Percentiles rank a stretch among this genome's conserved stretches.
These are phyloP conservation scores for Colletotrichum lupini DNA, from an alignment of 2,329 filamentous ascomycete species.

Conservation along the genomic window DNA sequence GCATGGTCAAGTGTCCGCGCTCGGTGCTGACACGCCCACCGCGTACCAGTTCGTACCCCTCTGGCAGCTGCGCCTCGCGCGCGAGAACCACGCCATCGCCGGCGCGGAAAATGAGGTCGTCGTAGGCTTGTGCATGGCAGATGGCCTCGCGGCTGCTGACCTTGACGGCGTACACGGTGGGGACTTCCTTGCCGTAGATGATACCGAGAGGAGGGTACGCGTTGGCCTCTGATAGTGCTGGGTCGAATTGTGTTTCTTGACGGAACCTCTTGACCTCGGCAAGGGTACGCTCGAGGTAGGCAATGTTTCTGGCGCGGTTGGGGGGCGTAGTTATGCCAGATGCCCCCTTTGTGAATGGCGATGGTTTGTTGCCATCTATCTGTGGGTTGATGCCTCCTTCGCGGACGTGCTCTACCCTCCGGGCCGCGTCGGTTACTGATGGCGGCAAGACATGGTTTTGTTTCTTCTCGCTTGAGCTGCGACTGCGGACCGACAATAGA, in stretches of 20 bases:
- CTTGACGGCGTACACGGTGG: constrained; percentile 85
- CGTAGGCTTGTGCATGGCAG: constrained; percentile 80
- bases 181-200: constrained; percentile 87
- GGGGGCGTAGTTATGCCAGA: constrained; percentile 52
- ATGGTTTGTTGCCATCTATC: constrained; percentile 49
- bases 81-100: constrained; percentile 93
- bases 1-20: constrained; percentile 85
- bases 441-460: constrained; percentile 35
- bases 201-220: constrained; percentile 84
- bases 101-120: constrained; percentile 85
- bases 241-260: constrained; percentile 72
- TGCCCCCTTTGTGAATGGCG: constrained; percentile 40
- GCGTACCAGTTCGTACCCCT: constrained; percentile 79
- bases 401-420: constrained; percentile 44
- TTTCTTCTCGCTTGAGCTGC: constrained; percentile 53
- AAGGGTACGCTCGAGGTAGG: constrained; percentile 82
- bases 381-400: constrained; percentile 58
- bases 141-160: constrained; percentile 81
- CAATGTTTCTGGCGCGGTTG: constrained; percentile 59
- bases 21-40: constrained; percentile 84
- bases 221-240: constrained; percentile 72
- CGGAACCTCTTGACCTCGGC: constrained; percentile 80
- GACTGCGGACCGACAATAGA: constrained; percentile 58
- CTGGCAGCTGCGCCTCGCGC: constrained; percentile 84
- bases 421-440: constrained; percentile 40